Evolutionary conservation across 306 rosid species (phyloP), one percentile per base, ranked within the genome.

Genomic region (Vachellia pachyceras): DNA sequence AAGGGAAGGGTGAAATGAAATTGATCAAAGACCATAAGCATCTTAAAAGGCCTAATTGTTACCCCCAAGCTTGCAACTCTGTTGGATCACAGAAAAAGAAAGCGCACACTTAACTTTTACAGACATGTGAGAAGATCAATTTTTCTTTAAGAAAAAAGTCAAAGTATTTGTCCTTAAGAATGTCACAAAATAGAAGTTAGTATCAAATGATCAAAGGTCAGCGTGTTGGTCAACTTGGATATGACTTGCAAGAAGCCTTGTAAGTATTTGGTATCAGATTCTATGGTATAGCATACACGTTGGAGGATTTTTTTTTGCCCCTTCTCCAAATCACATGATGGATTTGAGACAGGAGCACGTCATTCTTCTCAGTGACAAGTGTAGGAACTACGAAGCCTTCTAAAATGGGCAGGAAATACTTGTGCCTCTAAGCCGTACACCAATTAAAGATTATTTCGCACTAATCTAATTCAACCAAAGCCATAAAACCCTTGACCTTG

Each of bases 371-470:
- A 58, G 65, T 25, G 35, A 10, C 36, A 25, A 14, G 70, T 20
- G 37, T 22, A 55, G 77, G 33, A 72, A 50, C 49, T 14, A 37
- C 67, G 46, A 50, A 72, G 10, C 52, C 69, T 37, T 54, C n/a
- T 20, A 54, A 37, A 44, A 45, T 44, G 36, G 15, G 42, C 10
- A 37, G 39, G 46, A 39, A 54, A 74, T n/a, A 74, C 66, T n/a
- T 20, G 7, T 39, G 23, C 45, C 35, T 25, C 22, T 50, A 73
- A 68, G 49, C 6, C 17, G 12, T 68, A 12, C 23, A 10, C 73
- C 12, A 68, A n/a, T 37, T 40, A 9, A 39, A 17, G 49, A n/a
- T 46, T 20, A 41, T 9, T 58, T 36, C 4, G 5, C 35, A n/a
- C 45, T 10, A 10, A 70, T 47, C 22, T 60, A 25, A 25, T 60